Evolutionary conservation across 768 basidiomycete species (phyloP).

Genomic region (Mycena capillaripes): DNA sequence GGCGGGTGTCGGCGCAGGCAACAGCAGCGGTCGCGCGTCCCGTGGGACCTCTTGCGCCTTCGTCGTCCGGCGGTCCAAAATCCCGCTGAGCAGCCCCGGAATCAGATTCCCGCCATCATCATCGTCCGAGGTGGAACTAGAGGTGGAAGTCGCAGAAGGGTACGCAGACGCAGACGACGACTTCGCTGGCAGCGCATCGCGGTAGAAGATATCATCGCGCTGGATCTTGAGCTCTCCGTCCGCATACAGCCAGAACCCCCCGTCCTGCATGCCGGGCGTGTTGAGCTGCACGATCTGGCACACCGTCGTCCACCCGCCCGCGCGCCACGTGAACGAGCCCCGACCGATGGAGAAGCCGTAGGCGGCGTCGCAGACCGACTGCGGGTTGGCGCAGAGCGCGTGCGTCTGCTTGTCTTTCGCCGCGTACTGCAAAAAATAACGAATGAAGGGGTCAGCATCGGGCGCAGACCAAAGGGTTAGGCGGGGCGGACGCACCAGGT

Average conservation of each 20-base stretch:
- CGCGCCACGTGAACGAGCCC: slow-evolving; percentile 73
- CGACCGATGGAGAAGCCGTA: slow-evolving; percentile 86
- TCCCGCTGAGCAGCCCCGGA: slow-evolving; percentile 10
- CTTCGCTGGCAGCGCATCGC: slow-evolving; percentile 51
- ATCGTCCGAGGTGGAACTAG: neutral
- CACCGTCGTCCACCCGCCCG: slow-evolving; percentile 80
- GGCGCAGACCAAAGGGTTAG: too few relatives aligned
- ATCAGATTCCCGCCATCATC: slow-evolving; percentile 1
- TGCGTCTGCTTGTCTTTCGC: slow-evolving; percentile 78
- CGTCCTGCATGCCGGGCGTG: slow-evolving; percentile 79
- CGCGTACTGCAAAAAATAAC: slow-evolving; percentile 69
- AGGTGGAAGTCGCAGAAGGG: neutral
- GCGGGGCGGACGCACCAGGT: slow-evolving; percentile 65
- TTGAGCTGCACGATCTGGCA: slow-evolving; percentile 80
- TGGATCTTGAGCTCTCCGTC: slow-evolving; percentile 68
- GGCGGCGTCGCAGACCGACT: slow-evolving; percentile 71
- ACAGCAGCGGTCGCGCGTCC: slow-evolving; percentile 1
- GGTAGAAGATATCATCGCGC: slow-evolving; percentile 73
- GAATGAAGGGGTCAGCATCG: neutral
- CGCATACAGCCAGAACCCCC: slow-evolving; percentile 74
- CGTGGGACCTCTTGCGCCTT: slow-evolving; percentile 1
- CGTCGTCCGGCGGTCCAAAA: slow-evolving; percentile 23
- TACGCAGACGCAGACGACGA: slow-evolving; percentile 7
- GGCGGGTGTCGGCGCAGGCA: slow-evolving; percentile 3
- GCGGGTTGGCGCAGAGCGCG: slow-evolving; percentile 68